phyloP scores from a whole-genome alignment of 179 eudicot species.

The Vitellaria paradoxa region DNA sequence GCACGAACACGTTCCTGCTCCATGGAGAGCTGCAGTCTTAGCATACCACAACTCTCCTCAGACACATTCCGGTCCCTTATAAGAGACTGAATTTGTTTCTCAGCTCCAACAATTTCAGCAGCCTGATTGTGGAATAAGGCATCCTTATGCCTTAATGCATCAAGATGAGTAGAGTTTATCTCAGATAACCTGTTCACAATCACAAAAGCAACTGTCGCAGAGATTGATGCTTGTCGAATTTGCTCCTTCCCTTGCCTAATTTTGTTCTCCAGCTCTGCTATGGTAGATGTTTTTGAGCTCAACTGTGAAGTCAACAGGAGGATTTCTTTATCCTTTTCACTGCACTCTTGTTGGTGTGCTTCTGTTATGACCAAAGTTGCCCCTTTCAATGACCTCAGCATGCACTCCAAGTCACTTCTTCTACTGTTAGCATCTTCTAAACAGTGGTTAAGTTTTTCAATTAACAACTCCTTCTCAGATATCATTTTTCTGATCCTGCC shows the following conservation, averaged over 20 bases:
- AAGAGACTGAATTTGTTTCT: conserved; percentile 37
- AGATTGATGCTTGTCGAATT: conserved; percentile 38
- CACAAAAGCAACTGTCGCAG: conserved; percentile 70
- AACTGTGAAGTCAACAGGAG: conserved; percentile 44
- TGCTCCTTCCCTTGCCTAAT: conserved; percentile 38
- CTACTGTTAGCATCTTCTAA: conserved; percentile 62
- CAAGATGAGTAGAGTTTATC: conserved; percentile 37
- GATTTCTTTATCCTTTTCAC: conserved; percentile 64
- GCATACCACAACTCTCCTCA: conserved; percentile 30
- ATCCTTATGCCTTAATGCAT: conserved; percentile 37
- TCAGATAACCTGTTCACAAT: conserved; percentile 62
- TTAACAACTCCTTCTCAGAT: conserved; percentile 62
- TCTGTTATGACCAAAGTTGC: conserved; percentile 81
- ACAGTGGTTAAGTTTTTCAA: conserved; percentile 55
- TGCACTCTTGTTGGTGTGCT: conserved; percentile 74
- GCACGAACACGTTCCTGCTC: conserved; percentile 31
- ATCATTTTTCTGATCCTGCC: conserved; percentile 53
- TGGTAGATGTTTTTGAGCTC: conserved; percentile 28
- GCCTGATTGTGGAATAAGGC: conserved; percentile 32
- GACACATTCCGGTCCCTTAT: conserved; percentile 30
- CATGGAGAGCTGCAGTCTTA: conserved; percentile 35
- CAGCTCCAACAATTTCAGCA: conserved; percentile 35
- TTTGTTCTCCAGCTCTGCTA: conserved; percentile 35
- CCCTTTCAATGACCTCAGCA: conserved; percentile 88
- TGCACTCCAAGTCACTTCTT: conserved; percentile 66